Evolutionary conservation across 2,329 filamentous ascomycete genomes (phyloP), one percentile per base, ranked within the genome.

Genomic region (Arachnomyces sp.): DNA sequence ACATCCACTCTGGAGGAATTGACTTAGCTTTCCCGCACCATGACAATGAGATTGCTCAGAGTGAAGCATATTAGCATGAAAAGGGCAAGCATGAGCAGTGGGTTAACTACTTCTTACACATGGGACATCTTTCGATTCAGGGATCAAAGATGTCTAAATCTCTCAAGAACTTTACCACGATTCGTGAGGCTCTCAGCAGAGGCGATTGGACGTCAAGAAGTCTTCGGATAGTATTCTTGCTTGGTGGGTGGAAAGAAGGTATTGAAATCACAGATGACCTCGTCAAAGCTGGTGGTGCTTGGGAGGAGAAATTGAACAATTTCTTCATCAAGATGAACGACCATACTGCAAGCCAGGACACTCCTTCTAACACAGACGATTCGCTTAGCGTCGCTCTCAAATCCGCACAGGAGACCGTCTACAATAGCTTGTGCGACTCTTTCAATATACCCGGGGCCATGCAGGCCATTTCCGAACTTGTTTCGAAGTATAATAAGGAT

Each of bases 121-220:
- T 93, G 83, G 90, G 90, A 0, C 90, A 96, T 59, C 66, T 95
- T 35, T 84, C 81, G 4, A 95, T 96, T 42, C 78, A 83, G 17
- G 89, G 90, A 0, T 86, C 82, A 15, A 96, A 96, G 62, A 96
- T 96, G 90, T 90, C 84, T 42, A 96, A 96, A 63, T 87, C 81
- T 12, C 66, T 96, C 42, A 95, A 96, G 69, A 96, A 95, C 62
- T 95, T 95, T 62, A 87, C 87, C 31, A 95, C 90, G 0, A 94
- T 96, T 46, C 77, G 86, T 21, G 85, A 93, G 59, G 88, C 89
- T 0, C 67, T 96, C 6, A 65, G 68, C 3, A 67, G 71, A 28
- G 75, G 75, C 29, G 75, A 79, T 36, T 95, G 86, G 71, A 92
- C 86, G 0, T 73, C 88, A 1, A 74, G 90, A 44, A 80, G 80